Conservation (phyloP, 2,329 filamentous ascomycete species). For the Colletotrichum sp. region DNA sequence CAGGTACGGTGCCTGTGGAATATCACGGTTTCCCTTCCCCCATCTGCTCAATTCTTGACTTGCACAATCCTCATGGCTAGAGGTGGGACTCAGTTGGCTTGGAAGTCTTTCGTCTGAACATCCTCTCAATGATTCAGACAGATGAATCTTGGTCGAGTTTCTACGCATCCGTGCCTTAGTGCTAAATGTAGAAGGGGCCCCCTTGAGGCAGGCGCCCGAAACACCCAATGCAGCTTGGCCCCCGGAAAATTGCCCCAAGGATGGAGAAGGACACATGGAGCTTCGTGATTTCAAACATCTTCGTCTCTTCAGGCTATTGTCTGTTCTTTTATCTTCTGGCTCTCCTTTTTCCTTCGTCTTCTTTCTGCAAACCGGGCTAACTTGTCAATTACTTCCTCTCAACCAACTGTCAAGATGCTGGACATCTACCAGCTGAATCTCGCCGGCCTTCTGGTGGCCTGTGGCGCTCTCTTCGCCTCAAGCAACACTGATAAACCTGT, state of each 20-base stretch:
- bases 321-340: background rate
- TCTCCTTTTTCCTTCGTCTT: background rate
- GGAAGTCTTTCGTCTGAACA: background rate
- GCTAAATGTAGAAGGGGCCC: background rate
- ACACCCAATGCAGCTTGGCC: slow-evolving; percentile 17
- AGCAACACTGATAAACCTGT: slow-evolving; percentile 1
- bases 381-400: background rate
- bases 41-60: background rate
- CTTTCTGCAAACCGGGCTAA: background rate
- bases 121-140: background rate
- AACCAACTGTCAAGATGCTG: slow-evolving; percentile 19
- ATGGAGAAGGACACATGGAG: slow-evolving; percentile 17
- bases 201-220: slow-evolving; percentile 3
- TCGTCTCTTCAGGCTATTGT: background rate
- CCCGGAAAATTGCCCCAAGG: background rate
- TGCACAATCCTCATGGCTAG: background rate
- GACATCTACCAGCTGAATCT: slow-evolving; percentile 40
- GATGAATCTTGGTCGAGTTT: background rate
- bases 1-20: background rate
- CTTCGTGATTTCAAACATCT: background rate
- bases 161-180: background rate
- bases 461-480: slow-evolving; percentile 27
- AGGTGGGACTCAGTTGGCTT: background rate
- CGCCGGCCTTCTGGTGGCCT: slow-evolving; percentile 35
- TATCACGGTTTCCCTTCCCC: background rate